Base-by-base conservation (phyloP, 75 land plant species). In the Adiantum capillusveneris region DNA sequence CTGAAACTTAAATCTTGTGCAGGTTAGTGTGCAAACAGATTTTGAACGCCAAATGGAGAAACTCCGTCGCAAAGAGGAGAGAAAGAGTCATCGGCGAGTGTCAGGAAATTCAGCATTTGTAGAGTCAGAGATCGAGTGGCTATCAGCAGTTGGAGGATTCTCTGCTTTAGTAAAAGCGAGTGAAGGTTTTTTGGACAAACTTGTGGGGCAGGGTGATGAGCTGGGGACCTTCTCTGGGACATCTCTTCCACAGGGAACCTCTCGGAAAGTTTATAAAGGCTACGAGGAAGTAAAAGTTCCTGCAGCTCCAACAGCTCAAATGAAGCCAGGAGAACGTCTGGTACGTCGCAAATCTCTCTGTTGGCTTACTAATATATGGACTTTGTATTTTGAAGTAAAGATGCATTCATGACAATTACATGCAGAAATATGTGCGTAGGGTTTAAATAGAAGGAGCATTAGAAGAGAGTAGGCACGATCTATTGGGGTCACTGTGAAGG, bases 221-320 rank as follows among this genome's bases (percentile, higher is more conserved):
- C 29, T 64, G 0, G 46, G 27, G 5, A 56, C 76, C 0, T 16
- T 86, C 7, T 36, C 82, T 27, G 86, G 80, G 39, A 74, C 75
- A 29, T 78, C 92, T 46, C 84, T 95, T 66, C 96, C 96, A 43
- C 86, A 81, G 63, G 96, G 99, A 44, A 92, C 96, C 49, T 30
- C 60, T 0, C 75, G 91, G 58, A 81, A 79, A 46, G 72, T 76
- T 65, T 75, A 61, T 29, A 85, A 80, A 59, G 92, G 96, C 0
- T 95, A 90, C 76, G 99, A 95, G 66, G 99, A 95, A 73, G 91
- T 95, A 1, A 73, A 62, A 39, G 88, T 95, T 42, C 99, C 96
- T 14, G 76, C 96, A 31, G 72, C 77, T 24, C 79, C 90, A 56
- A 73, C 88, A 24, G 87, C 96, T 24, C 65, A 75, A 62, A 68